Evolutionary conservation across 805 yeast species (phyloP), one percentile per base, ranked within the genome.

Genomic region (Hanseniaspora singularis): DNA sequence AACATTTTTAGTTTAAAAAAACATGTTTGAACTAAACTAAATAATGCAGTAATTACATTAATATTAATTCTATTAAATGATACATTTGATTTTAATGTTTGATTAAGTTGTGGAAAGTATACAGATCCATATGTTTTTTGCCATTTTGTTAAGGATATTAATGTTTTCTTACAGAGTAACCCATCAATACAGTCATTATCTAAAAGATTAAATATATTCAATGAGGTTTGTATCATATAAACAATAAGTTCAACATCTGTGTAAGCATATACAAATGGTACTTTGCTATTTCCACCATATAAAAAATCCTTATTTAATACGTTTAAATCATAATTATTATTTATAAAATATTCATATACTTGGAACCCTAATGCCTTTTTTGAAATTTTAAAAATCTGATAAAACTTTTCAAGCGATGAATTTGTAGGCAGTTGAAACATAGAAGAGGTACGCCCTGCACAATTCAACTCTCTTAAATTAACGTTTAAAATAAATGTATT

Each of bases 391-490:
- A 77, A 89, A 56, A 81, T 67, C 51, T 82, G 81, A 28, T 82
- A 65, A 58, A 89, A 88, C 57, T 87, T 89, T 54, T 83, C 88
- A 52, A 77, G 82, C 7, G 79, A 74, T 0, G 95, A 82, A 54
- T 77, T 84, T 0, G 94, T 66, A 0, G 95, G 85, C 26, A 69
- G 68, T n/a, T 78, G 69, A 11, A 83, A 68, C 28, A 86, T 63
- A 38, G 87, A 68, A 0, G 87, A 80, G 0, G 95, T 77, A 50
- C 98, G 68, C 9, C 96, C 94, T 45, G 86, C 81, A 62, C 97
- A 89, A 19, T 79, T 77, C 44, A 87, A 60, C 54, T 84, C 74
- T 53, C 81, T 75, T 55, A 92, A 65, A 62, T 87, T 79, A 46
- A 83, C 78, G 58, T 87, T 88, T 9, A 84, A 76, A 42, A 74